Conservation (phyloP, 306 rosid genomes). For the Dalbergia oliveri region DNA sequence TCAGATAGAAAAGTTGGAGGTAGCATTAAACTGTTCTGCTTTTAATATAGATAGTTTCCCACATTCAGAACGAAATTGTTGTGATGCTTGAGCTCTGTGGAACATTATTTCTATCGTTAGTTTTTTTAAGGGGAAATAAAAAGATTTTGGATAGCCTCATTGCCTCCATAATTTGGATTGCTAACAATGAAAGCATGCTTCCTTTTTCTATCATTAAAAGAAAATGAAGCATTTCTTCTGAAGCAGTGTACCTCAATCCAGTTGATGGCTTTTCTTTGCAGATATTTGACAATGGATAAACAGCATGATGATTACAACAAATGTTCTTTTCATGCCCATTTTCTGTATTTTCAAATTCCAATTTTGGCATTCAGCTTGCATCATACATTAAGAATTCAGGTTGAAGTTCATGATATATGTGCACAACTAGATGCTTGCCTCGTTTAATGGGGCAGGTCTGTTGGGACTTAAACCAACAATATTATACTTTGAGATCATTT, state of each 20-base stretch:
- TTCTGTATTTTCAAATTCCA: constrained; percentile 6
- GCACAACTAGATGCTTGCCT: constrained; percentile 19
- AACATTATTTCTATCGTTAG: not conserved
- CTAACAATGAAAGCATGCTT: not conserved
- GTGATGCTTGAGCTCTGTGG: constrained; percentile 18
- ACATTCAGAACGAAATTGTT: constrained; percentile 8
- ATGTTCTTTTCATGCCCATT: not conserved
- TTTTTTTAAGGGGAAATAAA: too few relatives aligned
- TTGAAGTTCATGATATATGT: not conserved
- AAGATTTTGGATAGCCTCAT: constrained; percentile 8
- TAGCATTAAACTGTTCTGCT: constrained; percentile 17
- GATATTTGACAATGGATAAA: not conserved
- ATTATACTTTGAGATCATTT: constrained; percentile 17
- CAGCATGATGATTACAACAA: not conserved
- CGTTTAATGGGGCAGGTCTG: constrained; percentile 2
- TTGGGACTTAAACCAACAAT: constrained; percentile 1
- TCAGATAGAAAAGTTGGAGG: constrained; percentile 26
- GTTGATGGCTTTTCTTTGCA: constrained; percentile 24
- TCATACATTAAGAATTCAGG: not conserved
- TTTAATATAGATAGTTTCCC: constrained; percentile 14
- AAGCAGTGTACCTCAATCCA: constrained; percentile 22
- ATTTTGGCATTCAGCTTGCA: constrained; percentile 6
- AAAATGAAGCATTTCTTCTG: not conserved
- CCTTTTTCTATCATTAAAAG: too few relatives aligned
- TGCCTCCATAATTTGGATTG: constrained; percentile 6